Conservation (phyloP, 306 rosid species). For the Vicia sativa region DNA sequence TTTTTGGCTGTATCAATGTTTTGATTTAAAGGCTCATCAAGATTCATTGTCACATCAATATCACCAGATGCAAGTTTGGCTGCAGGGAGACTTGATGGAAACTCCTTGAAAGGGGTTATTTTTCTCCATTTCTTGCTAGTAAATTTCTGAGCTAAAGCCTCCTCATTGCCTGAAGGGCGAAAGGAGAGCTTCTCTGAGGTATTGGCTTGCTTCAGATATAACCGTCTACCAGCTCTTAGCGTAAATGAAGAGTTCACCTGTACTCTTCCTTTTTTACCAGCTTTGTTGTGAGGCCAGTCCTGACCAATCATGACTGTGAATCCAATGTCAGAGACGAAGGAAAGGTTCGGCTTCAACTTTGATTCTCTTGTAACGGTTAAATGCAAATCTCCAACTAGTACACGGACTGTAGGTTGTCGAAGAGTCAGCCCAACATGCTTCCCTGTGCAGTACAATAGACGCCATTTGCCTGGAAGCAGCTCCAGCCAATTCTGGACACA, state of each 20-base stretch:
- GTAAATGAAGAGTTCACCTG: slow-evolving; percentile 61
- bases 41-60: slow-evolving; percentile 62
- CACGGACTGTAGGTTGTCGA: slow-evolving; percentile 81
- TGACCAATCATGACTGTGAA: slow-evolving; percentile 79
- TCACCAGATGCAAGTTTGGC: slow-evolving; percentile 75
- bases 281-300: slow-evolving; percentile 89
- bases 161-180: slow-evolving; percentile 49
- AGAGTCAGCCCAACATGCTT: slow-evolving; percentile 88
- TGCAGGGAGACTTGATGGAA: slow-evolving; percentile 88
- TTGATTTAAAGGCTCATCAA: slow-evolving; percentile 62
- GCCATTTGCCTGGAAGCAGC: slow-evolving; percentile 93
- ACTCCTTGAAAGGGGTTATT: slow-evolving; percentile 77
- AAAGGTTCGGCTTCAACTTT: slow-evolving; percentile 54
- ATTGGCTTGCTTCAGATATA: slow-evolving; percentile 70
- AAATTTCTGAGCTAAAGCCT: slow-evolving; percentile 63
- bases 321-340: slow-evolving; percentile 62
- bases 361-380: slow-evolving; percentile 64
- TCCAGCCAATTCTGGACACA: slow-evolving; percentile 81
- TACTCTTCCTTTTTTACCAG: slow-evolving; percentile 72
- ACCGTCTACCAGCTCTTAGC: slow-evolving; percentile 67
- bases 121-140: slow-evolving; percentile 79
- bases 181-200: slow-evolving; percentile 46
- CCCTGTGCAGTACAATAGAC: slow-evolving; percentile 88
- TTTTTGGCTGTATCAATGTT: slow-evolving; percentile 56
- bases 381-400: slow-evolving; percentile 74